Conservation (phyloP, 2,329 filamentous ascomycete species). For the Teratosphaeriaceae sp. region DNA sequence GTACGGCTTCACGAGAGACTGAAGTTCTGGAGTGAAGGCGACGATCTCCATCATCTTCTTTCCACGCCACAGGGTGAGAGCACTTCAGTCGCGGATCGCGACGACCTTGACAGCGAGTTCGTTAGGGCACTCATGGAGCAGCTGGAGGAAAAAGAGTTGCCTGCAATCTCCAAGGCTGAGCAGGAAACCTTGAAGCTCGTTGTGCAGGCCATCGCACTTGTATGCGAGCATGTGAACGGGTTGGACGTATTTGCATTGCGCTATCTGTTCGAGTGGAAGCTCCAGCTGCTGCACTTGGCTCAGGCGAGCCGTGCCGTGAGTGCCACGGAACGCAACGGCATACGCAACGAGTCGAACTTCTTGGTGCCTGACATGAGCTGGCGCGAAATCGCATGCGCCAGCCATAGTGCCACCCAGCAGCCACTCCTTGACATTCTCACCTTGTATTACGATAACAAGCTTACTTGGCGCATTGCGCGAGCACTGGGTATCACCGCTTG, state of each 20-base stretch:
- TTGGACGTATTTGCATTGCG: conserved; percentile 23
- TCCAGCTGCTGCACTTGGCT: conserved; percentile 15
- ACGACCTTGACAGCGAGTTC: conserved; percentile 14
- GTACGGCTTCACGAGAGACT: conserved; percentile 66
- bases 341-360: background rate
- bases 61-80: conserved; percentile 25
- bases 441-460: conserved; percentile 67
- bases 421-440: conserved; percentile 71
- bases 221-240: conserved; percentile 19
- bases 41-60: conserved; percentile 71
- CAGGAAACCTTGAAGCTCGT: conserved; percentile 20
- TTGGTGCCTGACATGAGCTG: conserved; percentile 46
- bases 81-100: conserved; percentile 4
- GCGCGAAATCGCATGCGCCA: conserved; percentile 80
- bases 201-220: conserved; percentile 19
- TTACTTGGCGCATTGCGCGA: conserved; percentile 79
- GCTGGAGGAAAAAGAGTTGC: conserved; percentile 45
- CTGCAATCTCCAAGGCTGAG: conserved; percentile 18
- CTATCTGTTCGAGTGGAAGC: conserved; percentile 28
- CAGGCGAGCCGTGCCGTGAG: too few species aligned
- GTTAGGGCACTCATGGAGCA: conserved; percentile 23
- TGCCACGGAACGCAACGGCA: conserved; percentile 10
- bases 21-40: conserved; percentile 77
- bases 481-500: conserved; percentile 94
- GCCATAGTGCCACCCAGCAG: conserved; percentile 79